phyloP scores from a whole-genome alignment of 495 filamentous ascomycete genomes.

The Saxophila tyrrhenica region DNA sequence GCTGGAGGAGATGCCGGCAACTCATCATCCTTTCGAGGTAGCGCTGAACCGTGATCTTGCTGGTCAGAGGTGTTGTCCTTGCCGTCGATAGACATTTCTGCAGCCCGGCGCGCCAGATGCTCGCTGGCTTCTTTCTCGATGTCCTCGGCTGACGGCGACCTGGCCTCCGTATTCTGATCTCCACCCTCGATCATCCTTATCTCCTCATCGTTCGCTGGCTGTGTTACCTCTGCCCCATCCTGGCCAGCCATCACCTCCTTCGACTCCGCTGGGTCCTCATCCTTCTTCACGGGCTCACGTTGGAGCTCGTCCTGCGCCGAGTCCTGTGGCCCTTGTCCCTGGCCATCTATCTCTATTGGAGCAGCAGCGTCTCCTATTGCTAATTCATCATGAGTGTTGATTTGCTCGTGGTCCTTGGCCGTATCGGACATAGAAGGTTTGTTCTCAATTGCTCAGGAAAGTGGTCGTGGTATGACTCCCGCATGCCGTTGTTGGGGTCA shows the following conservation, averaged over 20 bases:
- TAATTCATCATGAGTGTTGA: background rate
- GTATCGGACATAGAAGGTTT: conserved; percentile 8
- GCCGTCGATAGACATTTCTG: conserved; percentile 1
- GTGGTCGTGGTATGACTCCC: background rate
- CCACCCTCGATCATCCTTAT: too few relatives aligned
- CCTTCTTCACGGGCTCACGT: background rate
- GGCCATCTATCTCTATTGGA: background rate
- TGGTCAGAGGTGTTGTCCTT: background rate
- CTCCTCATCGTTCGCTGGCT: background rate
- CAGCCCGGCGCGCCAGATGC: conserved; percentile 14
- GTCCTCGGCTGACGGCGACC: background rate
- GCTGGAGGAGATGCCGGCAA: background rate
- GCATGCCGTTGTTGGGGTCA: too few relatives aligned
- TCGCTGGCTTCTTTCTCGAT: conserved; percentile 17
- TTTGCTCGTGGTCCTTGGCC: background rate
- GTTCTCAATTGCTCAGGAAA: background rate
- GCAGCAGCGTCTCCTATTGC: background rate
- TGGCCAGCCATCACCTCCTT: background rate
- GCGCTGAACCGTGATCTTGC: background rate
- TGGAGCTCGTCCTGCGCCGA: too few relatives aligned
- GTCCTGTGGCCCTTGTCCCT: background rate
- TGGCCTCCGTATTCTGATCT: background rate
- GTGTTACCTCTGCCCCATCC: too few relatives aligned
- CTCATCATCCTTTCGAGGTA: background rate
- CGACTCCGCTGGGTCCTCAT: background rate